Evolutionary conservation across 257 asterid species (phyloP).

Genomic region (Solanum raphanifolium): DNA sequence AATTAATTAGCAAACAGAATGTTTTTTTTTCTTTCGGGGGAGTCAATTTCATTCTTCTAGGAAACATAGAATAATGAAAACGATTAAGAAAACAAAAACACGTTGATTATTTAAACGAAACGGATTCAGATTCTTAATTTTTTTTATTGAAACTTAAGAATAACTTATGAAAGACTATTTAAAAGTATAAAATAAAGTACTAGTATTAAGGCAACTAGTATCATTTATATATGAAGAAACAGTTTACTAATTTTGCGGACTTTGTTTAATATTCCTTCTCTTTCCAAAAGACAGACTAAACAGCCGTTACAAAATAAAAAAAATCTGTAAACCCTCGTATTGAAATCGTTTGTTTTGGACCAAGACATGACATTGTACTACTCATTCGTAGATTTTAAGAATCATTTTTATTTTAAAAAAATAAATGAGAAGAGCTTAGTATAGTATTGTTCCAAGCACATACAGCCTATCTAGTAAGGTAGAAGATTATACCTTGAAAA

Average conservation of each 20-base stretch:
- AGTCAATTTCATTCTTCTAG: constrained; percentile 2
- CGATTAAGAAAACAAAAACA: neutral
- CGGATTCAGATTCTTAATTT: neutral
- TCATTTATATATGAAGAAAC: neutral
- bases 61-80: neutral
- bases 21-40: neutral
- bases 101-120: neutral
- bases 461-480: neutral
- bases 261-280: neutral
- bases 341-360: neutral
- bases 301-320: neutral
- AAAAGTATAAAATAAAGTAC: neutral
- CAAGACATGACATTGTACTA: neutral
- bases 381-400: neutral
- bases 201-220: neutral
- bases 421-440: neutral
- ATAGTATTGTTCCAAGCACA: neutral
- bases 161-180: no score
- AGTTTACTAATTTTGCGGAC: neutral
- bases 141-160: neutral
- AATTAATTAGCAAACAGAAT: neutral
- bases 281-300: neutral
- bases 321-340: neutral
- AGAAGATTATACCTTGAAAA: constrained; percentile 25
- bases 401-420: neutral